Percentiles rank a stretch among this genome's conserved stretches.
Conservation (phyloP, 768 basidiomycete species). For the Leccinum imitatum region DNA sequence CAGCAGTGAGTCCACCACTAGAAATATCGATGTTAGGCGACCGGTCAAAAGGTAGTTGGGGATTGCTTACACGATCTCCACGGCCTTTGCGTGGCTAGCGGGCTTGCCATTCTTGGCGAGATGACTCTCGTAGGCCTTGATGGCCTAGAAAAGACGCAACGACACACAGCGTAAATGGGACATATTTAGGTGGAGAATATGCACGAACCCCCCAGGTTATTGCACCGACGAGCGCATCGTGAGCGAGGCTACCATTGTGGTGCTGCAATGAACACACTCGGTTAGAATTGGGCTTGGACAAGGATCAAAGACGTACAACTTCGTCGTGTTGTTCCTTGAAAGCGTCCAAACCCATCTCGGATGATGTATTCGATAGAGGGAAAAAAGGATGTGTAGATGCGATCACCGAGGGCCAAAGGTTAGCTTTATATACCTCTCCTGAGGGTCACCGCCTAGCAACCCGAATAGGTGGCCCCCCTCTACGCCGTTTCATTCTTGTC, state of each 20-base stretch:
- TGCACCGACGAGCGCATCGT: slow-evolving; percentile 22
- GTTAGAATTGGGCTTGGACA: neutral
- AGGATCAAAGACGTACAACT: slow-evolving; percentile 5
- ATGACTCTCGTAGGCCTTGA: slow-evolving; percentile 22
- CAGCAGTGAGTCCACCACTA: slow-evolving; percentile 15
- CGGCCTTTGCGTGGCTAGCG: slow-evolving; percentile 21
- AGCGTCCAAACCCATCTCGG: slow-evolving; percentile 13
- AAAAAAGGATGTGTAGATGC: neutral
- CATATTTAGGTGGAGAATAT: neutral
- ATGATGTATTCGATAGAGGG: neutral
- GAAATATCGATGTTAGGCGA: neutral
- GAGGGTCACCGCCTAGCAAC: neutral
- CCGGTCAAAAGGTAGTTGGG: neutral
- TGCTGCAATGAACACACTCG: slow-evolving; percentile 4
- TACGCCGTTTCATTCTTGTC: neutral
- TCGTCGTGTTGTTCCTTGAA: slow-evolving; percentile 1
- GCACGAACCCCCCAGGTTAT: slow-evolving; percentile 19
- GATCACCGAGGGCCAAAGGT: neutral
- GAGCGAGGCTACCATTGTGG: slow-evolving; percentile 13
- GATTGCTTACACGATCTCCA: slow-evolving; percentile 19
- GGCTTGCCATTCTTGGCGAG: slow-evolving; percentile 16
- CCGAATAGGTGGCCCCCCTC: neutral
- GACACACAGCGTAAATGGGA: neutral
- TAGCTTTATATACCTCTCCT: neutral
- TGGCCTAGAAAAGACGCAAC: slow-evolving; percentile 7